Evolutionary conservation across 768 basidiomycete genomes (phyloP).

Genomic region (Tylopilus vinaceipallidus): DNA sequence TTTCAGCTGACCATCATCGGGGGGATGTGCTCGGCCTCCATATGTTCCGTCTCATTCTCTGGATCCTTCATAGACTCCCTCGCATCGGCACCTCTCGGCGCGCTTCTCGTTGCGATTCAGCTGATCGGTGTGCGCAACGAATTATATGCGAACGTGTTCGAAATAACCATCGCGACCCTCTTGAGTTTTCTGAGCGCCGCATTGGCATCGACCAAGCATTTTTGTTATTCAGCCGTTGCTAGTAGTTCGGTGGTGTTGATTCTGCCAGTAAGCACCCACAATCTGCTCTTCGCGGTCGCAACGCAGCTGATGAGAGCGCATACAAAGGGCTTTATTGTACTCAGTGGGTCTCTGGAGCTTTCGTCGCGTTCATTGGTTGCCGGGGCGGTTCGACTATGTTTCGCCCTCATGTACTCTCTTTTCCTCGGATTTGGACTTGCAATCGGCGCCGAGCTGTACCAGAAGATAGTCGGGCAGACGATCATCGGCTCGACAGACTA

Average conservation of each 20-base stretch:
- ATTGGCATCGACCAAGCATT: constrained; percentile 59
- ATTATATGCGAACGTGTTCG: constrained; percentile 78
- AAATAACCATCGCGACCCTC: constrained; percentile 77
- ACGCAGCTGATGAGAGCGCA: neutral
- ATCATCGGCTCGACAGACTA: constrained; percentile 59
- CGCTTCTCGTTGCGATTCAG: constrained; percentile 70
- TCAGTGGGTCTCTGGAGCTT: constrained; percentile 73
- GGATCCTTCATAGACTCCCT: constrained; percentile 79
- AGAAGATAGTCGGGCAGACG: constrained; percentile 47
- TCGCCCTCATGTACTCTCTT: constrained; percentile 75
- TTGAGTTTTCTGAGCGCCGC: constrained; percentile 79
- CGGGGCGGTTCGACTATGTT: constrained; percentile 82
- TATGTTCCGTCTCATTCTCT: constrained; percentile 68
- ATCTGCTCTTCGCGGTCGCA: neutral
- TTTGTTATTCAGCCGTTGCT: constrained; percentile 82
- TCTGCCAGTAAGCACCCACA: constrained; percentile 52
- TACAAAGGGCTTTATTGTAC: constrained; percentile 59
- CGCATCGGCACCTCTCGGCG: constrained; percentile 71
- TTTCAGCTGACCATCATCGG: constrained; percentile 69
- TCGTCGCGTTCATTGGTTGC: constrained; percentile 79
- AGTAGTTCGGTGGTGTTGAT: constrained; percentile 79
- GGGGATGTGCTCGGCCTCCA: constrained; percentile 72
- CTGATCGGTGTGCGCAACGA: constrained; percentile 71
- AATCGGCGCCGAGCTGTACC: constrained; percentile 71
- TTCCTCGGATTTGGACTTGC: constrained; percentile 80